Evolutionary conservation across 805 yeast genomes (phyloP).

Genomic region (Jamesozyma rosinii): DNA sequence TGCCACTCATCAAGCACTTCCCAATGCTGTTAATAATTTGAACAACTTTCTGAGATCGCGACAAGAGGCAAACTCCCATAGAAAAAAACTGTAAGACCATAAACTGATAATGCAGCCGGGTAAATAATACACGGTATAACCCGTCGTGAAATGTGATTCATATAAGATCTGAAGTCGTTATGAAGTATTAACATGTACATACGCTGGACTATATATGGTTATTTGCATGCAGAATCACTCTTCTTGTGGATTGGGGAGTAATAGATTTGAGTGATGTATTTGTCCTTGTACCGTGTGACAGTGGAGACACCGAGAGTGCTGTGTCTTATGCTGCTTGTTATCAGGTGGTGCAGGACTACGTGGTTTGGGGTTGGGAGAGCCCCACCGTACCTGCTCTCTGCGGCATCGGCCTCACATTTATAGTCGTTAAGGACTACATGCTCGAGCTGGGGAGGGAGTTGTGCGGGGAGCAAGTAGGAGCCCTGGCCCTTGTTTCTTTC

Average conservation of each 20-base stretch:
- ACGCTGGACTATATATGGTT: neutral
- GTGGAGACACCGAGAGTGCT: constrained; percentile 88
- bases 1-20: too few species aligned
- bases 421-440: constrained; percentile 78
- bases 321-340: constrained; percentile 90
- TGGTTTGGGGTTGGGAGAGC: constrained; percentile 90
- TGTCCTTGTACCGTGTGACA: constrained; percentile 76
- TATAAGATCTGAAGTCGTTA: too few species aligned
- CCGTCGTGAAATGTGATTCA: too few species aligned
- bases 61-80: too few species aligned
- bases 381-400: constrained; percentile 8
- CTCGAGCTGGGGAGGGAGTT: constrained; percentile 91
- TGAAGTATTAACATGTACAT: neutral
- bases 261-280: constrained; percentile 81
- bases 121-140: too few species aligned
- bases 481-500: constrained; percentile 45
- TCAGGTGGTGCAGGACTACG: constrained; percentile 84
- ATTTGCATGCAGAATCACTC: neutral
- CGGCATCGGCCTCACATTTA: constrained; percentile 22
- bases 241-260: constrained; percentile 53
- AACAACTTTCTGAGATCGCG: too few species aligned
- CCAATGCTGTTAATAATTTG: too few species aligned
- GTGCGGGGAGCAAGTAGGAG: constrained; percentile 77
- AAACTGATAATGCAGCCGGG: too few species aligned
- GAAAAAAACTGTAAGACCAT: too few species aligned